Evolutionary conservation across 495 filamentous ascomycete genomes (phyloP), one percentile per base, ranked within the genome.

Genomic region (Diplogelasinospora grovesii): DNA sequence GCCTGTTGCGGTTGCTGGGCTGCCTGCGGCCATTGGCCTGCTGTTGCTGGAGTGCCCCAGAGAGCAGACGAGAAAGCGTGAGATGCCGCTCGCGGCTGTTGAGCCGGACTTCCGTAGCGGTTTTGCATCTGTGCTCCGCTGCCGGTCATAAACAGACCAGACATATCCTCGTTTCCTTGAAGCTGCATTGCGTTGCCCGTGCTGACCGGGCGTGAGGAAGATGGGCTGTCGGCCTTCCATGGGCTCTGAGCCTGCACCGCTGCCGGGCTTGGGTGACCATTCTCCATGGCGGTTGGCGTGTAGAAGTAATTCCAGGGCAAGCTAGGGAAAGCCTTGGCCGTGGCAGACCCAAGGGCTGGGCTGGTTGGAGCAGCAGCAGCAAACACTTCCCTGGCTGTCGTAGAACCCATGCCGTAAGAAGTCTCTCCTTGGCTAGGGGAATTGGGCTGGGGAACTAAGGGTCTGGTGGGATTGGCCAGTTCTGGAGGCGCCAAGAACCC

Each of bases 231-330:
- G 1, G 22, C 29, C 3, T 19, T 22, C 43, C 46, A 50, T 8
- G 22, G 25, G 7, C 26, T 22, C 0, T 25, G 28, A 8, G 26
- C 14, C 28, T 22, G 33, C 22, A 30, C 34, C 3, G 30, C 26
- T 1, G 30, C 24, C 1, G 43, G 15, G 14, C 45, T 43, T 16
- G 39, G 37, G 25, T 43, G 11, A 10, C 15, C 28, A 2, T 30
- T 22, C 7, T 40, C 56, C 11, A 41, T 46, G 6, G 58, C 54
- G n/a, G 44, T 55, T 8, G 65, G 60, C 5, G 46, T 53, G 30
- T 61, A 63, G 31, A 70, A 67, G 37, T 63, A 69, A 8, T 56
- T 52, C 68, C 68, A 71, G 14, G 68, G 66, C 22, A 71, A 53
- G 18, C 42, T 61, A 3, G 64, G 65, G 10, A 68, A 65, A 4